Percentiles rank a stretch among this genome's conserved stretches.
Evolutionary conservation across 2,329 filamentous ascomycete species (phyloP).

Genomic region (Alternaria ventricosa): DNA sequence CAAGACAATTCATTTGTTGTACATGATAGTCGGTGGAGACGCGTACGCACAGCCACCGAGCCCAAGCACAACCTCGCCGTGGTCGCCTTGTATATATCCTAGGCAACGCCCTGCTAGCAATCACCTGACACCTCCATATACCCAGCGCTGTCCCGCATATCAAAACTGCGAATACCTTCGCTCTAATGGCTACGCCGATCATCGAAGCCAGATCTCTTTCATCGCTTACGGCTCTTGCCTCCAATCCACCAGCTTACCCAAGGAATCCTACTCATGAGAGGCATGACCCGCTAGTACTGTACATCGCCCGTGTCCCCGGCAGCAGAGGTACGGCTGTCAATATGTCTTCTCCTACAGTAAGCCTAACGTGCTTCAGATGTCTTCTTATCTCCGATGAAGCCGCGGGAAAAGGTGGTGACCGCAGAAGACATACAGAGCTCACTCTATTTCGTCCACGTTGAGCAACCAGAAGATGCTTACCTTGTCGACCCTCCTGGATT

Average conservation of each 20-base stretch:
- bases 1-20: conserved; percentile 20
- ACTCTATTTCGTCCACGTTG: conserved; percentile 89
- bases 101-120: conserved; percentile 16
- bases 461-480: conserved; percentile 62
- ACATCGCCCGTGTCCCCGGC: conserved; percentile 92
- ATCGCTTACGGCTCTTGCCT: conserved; percentile 78
- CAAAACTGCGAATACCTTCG: conserved; percentile 15
- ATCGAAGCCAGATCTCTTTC: conserved; percentile 86
- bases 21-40: conserved; percentile 21
- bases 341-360: neutral
- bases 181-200: conserved; percentile 39
- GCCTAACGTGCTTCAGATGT: conserved; percentile 67
- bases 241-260: conserved; percentile 86
- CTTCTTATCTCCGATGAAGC: conserved; percentile 90
- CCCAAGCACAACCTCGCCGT: conserved; percentile 31
- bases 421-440: conserved; percentile 84
- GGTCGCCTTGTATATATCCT: conserved; percentile 28
- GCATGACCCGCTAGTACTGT: conserved; percentile 78
- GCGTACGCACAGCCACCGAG: conserved; percentile 41
- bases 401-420: conserved; percentile 85
- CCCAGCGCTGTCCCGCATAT: conserved; percentile 11
- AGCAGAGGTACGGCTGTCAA: conserved; percentile 71
- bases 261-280: conserved; percentile 73
- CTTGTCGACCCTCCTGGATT: conserved; percentile 32
- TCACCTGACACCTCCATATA: conserved; percentile 1